Evolutionary conservation across 2,329 filamentous ascomycete genomes (phyloP).

Genomic region (Beauveria caledonica): DNA sequence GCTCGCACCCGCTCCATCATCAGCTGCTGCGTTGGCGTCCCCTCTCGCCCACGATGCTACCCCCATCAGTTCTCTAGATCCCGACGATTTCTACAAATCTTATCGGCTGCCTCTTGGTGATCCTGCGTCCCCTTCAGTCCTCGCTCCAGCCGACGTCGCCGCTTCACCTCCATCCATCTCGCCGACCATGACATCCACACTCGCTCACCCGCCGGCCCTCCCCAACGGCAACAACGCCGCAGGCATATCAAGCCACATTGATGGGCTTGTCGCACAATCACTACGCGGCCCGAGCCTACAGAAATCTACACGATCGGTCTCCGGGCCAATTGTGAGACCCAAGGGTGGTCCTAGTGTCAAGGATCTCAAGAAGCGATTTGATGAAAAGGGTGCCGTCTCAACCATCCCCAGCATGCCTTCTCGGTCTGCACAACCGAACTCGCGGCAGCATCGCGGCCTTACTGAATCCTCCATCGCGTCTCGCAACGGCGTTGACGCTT

Average conservation of each 20-base stretch:
- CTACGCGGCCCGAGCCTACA: conserved; percentile 33
- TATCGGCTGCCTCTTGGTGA: conserved; percentile 28
- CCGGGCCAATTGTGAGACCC: conserved; percentile 43
- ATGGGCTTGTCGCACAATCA: conserved; percentile 32
- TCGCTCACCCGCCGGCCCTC: conserved; percentile 36
- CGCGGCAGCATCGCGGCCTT: not conserved
- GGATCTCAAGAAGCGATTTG: conserved; percentile 72
- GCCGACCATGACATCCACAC: conserved; percentile 28
- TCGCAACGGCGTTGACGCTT: not conserved
- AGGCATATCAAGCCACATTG: conserved; percentile 38
- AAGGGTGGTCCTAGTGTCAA: conserved; percentile 60
- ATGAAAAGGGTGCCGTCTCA: conserved; percentile 44
- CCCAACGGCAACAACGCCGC: conserved; percentile 43
- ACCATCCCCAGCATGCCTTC: conserved; percentile 26
- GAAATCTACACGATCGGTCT: conserved; percentile 41
- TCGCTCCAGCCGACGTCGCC: conserved; percentile 18
- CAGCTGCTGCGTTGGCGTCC: conserved; percentile 10
- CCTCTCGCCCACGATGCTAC: conserved; percentile 27
- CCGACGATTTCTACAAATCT: conserved; percentile 49
- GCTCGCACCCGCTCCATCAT: conserved; percentile 7
- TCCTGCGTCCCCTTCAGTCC: conserved; percentile 20
- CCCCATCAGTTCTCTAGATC: conserved; percentile 36
- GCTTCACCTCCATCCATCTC: not conserved
- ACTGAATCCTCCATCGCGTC: conserved; percentile 3
- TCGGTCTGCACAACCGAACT: conserved; percentile 12